Conservation (phyloP, 805 yeast genomes). For the Saccharomyces eubayanus region DNA sequence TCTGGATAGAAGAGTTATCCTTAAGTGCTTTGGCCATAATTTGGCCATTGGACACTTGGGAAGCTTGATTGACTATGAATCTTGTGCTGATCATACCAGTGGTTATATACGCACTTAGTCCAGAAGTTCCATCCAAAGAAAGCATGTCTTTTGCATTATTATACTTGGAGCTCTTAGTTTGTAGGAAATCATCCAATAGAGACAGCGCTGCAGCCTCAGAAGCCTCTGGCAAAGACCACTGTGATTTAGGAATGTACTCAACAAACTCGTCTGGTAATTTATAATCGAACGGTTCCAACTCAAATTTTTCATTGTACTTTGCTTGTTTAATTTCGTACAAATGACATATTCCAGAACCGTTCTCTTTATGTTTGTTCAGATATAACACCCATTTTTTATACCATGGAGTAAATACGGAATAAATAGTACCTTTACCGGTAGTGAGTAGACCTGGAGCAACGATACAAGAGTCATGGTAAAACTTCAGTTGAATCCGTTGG, state of each 20-base stretch:
- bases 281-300: conserved; percentile 7
- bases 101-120: conserved; percentile 40
- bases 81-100: conserved; percentile 41
- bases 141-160: conserved; percentile 17
- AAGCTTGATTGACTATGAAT: conserved; percentile 29
- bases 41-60: conserved; percentile 18
- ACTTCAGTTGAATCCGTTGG: conserved; percentile 9
- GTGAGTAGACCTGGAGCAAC: conserved; percentile 35
- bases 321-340: not conserved
- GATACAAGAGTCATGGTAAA: conserved; percentile 37
- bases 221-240: conserved; percentile 10
- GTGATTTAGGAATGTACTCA: conserved; percentile 10
- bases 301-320: conserved; percentile 8
- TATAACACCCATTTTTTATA: conserved; percentile 36
- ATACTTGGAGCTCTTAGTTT: conserved; percentile 8
- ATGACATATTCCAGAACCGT: not conserved
- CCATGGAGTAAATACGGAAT: conserved; percentile 44
- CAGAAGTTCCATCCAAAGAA: conserved; percentile 27
- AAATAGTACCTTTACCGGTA: conserved; percentile 38
- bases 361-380: conserved; percentile 16
- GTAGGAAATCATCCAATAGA: conserved; percentile 14
- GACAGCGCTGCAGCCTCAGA: conserved; percentile 15
- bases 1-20: conserved; percentile 33
- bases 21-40: conserved; percentile 16
- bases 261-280: conserved; percentile 15